A percentile compares a stretch with the other conserved stretches of the same genome.
These are phyloP conservation scores for Starmerella sirachaensis DNA, from an alignment of 805 yeast genomes.

Conservation along the genomic window DNA sequence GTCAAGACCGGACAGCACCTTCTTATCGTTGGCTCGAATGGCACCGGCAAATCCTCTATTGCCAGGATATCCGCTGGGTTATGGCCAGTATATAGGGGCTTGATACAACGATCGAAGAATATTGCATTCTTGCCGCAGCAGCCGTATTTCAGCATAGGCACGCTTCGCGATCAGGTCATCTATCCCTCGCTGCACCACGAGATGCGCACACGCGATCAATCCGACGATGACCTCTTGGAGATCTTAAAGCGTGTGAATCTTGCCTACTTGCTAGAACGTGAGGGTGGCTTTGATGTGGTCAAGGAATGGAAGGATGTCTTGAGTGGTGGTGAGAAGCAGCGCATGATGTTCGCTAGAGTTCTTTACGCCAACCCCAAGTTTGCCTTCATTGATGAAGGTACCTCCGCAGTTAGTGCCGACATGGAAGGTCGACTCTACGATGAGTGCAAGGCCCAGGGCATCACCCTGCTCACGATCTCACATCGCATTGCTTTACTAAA, in stretches of 20 bases:
- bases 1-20: constrained; percentile 54
- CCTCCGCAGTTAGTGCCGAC: constrained; percentile 82
- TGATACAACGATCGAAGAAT: constrained; percentile 58
- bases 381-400: constrained; percentile 83
- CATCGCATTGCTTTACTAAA: constrained; percentile 76
- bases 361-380: constrained; percentile 68
- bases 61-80: constrained; percentile 73
- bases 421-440: constrained; percentile 81
- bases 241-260: constrained; percentile 65
- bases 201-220: constrained; percentile 58
- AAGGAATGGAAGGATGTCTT: constrained; percentile 83
- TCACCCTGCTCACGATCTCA: constrained; percentile 68
- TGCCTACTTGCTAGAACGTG: constrained; percentile 65
- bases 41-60: constrained; percentile 81
- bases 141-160: constrained; percentile 68
- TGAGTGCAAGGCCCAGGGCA: constrained; percentile 50
- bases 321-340: constrained; percentile 93
- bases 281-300: constrained; percentile 35
- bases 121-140: constrained; percentile 74
- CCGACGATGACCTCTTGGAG: constrained; percentile 56
- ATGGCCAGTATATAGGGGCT: constrained; percentile 82
- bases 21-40: constrained; percentile 74
- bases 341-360: constrained; percentile 77
- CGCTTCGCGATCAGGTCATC: constrained; percentile 80
- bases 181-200: constrained; percentile 73